Conservation (phyloP, 2,329 filamentous ascomycete genomes). For the Xylariomycetidae sp. region DNA sequence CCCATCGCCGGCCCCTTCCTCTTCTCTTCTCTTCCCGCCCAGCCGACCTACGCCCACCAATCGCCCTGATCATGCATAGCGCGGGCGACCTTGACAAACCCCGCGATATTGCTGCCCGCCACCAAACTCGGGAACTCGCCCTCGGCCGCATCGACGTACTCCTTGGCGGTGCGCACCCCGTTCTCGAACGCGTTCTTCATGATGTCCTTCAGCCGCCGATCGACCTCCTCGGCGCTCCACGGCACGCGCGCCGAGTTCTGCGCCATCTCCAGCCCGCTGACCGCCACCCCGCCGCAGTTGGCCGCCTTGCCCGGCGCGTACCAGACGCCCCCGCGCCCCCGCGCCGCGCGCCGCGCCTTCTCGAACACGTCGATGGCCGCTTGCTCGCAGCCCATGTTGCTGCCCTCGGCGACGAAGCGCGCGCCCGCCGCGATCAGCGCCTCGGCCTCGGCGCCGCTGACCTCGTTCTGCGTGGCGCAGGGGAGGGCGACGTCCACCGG, state of each 20-base stretch:
- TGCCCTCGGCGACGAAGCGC: conserved; percentile 89
- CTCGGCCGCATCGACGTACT: conserved; percentile 63
- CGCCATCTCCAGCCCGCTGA: conserved; percentile 97
- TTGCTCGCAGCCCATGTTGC: conserved; percentile 98
- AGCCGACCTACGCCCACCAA: conserved; percentile 55
- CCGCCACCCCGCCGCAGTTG: conserved; percentile 95
- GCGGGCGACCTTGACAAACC: conserved; percentile 90
- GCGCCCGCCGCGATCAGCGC: conserved; percentile 69
- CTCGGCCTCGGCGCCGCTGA: conserved; percentile 84
- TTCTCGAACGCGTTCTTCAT: conserved; percentile 93
- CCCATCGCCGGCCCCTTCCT: conserved; percentile 3
- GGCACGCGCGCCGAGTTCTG: conserved; percentile 84
- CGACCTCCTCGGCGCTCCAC: conserved; percentile 88
- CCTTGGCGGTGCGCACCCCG: conserved; percentile 81
- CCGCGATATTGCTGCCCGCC: conserved; percentile 93
- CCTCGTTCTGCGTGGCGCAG: conserved; percentile 95
- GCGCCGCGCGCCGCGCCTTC: conserved; percentile 58
- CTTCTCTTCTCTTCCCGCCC: background rate
- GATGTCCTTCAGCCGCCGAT: conserved; percentile 83
- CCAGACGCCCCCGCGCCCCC: conserved; percentile 72
- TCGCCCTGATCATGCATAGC: conserved; percentile 97
- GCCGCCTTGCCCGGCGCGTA: conserved; percentile 96
- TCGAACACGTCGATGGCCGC: conserved; percentile 93
- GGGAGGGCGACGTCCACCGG: conserved; percentile 89
- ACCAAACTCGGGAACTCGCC: conserved; percentile 86